Conservation (phyloP, 371 early-diverging fungal species). For the Umbelopsis sp. region DNA sequence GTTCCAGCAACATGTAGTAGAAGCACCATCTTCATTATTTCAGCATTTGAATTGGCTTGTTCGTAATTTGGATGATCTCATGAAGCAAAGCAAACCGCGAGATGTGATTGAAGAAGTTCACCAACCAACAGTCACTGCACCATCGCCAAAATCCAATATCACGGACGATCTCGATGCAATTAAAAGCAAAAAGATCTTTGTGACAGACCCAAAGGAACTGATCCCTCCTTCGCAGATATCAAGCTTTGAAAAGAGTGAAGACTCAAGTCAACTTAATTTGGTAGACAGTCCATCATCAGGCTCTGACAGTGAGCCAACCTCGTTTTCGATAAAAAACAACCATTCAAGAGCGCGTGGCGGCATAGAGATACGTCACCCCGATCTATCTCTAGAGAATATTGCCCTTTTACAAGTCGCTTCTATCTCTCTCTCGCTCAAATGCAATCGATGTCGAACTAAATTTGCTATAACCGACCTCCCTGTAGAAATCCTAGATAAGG, state of each 20-base stretch:
- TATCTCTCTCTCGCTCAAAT: not conserved
- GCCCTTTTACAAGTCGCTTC: not conserved
- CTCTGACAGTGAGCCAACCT: slow-evolving; percentile 23
- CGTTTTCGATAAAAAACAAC: not conserved
- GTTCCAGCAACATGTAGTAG: slow-evolving; percentile 22
- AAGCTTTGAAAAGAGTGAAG: not conserved
- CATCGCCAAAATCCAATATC: not conserved
- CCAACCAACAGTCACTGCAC: not conserved
- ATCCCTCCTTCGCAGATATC: not conserved
- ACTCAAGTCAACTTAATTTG: slow-evolving; percentile 22
- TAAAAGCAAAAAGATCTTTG: slow-evolving; percentile 1
- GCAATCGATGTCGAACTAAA: slow-evolving; percentile 4
- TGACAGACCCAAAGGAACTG: not conserved
- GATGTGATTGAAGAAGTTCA: not conserved
- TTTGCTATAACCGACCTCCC: not conserved
- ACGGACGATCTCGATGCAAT: not conserved
- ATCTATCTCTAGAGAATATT: slow-evolving; percentile 13
- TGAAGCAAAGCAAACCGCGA: slow-evolving; percentile 20
- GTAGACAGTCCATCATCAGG: slow-evolving; percentile 27
- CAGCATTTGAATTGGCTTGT: slow-evolving; percentile 28
- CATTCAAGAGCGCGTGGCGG: slow-evolving; percentile 5
- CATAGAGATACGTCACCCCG: slow-evolving; percentile 8
- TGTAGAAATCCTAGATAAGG: slow-evolving; percentile 1
- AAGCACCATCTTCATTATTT: slow-evolving; percentile 22
- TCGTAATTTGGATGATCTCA: slow-evolving; percentile 26